Base-by-base conservation (phyloP, 2,329 filamentous ascomycete genomes). In the Neonectria sp. region DNA sequence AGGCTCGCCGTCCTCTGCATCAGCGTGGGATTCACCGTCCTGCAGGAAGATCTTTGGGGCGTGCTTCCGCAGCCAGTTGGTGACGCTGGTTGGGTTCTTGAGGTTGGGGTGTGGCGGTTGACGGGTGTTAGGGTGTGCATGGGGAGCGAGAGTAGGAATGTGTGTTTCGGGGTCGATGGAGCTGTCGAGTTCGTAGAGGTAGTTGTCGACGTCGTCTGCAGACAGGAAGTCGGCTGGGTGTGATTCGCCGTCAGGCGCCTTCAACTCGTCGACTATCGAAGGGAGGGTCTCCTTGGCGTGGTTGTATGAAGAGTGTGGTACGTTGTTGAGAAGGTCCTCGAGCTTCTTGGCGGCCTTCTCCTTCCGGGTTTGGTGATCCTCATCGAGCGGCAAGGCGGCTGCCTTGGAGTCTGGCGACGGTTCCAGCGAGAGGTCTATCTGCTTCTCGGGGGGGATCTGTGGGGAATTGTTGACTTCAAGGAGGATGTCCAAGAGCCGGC, bases 1-100 rank as follows among this genome's bases (percentile, higher is more conserved):
- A 21, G 73, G 72, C 35, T 77, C 74, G 13, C 75, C 77, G 57
- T 83, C 78, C 31, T 82, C 81, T 25, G 83, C 82, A 8, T 82
- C 80, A 59, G 82, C 80, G 25, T 81, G 79, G 21, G 71, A 72
- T 64, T 77, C 78, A 57, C 90, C 89, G 75, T 95, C 93, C 79
- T 97, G 92, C 24, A 97, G 83, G 83, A 97, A 95, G 55, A 95
- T 91, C 79, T 95, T 91, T 3, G 95, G 93, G 66, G 94, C 91
- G 80, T 97, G 88, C 77, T 94, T 91, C 69, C 94, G 89, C 13
- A 99, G 88, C 96, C 96, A 99, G 80, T 97, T 98, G 83, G 97
- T 97, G 3, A 97, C 95, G 66, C 93, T 97, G 48, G 94, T 93
- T 0, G 95, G 95, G 79, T 98, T 98, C 73, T 85, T 84, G 48